phyloP scores from a whole-genome alignment of 208 protist genomes.

The Leptomonas pyrrhocoris region DNA sequence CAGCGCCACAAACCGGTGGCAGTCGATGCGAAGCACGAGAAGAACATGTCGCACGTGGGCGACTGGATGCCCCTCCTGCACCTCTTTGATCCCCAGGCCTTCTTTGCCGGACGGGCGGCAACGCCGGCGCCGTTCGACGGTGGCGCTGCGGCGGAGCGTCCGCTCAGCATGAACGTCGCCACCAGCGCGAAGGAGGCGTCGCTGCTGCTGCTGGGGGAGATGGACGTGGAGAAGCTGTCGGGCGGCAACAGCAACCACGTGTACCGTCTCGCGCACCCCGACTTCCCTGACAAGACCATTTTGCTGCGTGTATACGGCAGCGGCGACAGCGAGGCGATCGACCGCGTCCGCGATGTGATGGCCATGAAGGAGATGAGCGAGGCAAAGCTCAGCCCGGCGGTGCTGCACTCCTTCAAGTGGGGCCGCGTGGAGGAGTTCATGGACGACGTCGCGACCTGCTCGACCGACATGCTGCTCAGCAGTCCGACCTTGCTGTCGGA shows the following conservation, averaged over 20 bases:
- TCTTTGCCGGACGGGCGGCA: conserved; percentile 43
- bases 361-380: conserved; percentile 81
- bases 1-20: conserved; percentile 26
- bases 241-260: conserved; percentile 89
- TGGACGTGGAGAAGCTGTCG: conserved; percentile 78
- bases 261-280: conserved; percentile 69
- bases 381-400: conserved; percentile 62
- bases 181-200: conserved; percentile 52
- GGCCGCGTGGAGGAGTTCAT: conserved; percentile 89
- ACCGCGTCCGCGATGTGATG: conserved; percentile 72
- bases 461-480: conserved; percentile 78
- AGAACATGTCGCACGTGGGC: conserved; percentile 74
- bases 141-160: conserved; percentile 22
- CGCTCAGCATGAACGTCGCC: conserved; percentile 31
- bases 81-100: conserved; percentile 75
- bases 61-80: conserved; percentile 87
- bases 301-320: conserved; percentile 82
- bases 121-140: conserved; percentile 13
- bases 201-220: conserved; percentile 54
- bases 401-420: conserved; percentile 85
- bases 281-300: conserved; percentile 59
- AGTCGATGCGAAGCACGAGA: conserved; percentile 48
- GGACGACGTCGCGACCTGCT: conserved; percentile 68
- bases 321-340: conserved; percentile 73
- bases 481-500: conserved; percentile 59